phyloP scores from a whole-genome alignment of 2,329 filamentous ascomycete species.

The Ophiocordyceps sinensis region DNA sequence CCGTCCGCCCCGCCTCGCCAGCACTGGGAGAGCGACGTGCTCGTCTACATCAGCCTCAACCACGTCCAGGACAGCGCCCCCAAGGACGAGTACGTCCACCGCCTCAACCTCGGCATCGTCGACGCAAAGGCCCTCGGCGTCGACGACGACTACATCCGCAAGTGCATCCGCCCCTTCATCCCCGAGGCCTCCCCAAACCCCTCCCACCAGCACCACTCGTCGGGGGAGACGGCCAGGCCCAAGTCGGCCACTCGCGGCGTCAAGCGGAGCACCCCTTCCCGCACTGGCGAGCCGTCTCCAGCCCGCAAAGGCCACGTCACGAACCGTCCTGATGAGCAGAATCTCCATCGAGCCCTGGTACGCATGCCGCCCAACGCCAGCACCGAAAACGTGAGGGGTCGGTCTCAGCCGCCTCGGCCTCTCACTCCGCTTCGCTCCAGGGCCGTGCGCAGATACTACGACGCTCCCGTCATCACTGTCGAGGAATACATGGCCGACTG shows the following conservation, averaged over 20 bases:
- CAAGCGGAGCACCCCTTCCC: constrained; percentile 4
- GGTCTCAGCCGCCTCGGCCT: not conserved
- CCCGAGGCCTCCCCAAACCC: constrained; percentile 8
- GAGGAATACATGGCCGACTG: constrained; percentile 8
- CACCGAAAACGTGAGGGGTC: not conserved
- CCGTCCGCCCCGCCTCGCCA: constrained; percentile 4
- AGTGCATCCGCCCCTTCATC: constrained; percentile 21
- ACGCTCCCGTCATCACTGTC: constrained; percentile 15
- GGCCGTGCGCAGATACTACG: constrained; percentile 9
- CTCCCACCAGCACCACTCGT: not conserved
- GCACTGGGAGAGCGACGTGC: constrained; percentile 15
- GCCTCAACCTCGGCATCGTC: constrained; percentile 22
- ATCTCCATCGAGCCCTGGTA: constrained; percentile 3
- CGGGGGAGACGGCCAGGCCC: not conserved
- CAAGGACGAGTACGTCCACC: constrained; percentile 23
- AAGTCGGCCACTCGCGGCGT: constrained; percentile 2
- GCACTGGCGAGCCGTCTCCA: constrained; percentile 11
- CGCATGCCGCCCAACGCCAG: constrained; percentile 1
- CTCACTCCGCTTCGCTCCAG: constrained; percentile 10
- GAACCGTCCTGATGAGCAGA: constrained; percentile 5
- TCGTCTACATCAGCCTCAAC: constrained; percentile 24
- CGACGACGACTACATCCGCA: constrained; percentile 19
- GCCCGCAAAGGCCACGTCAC: constrained; percentile 8
- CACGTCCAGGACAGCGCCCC: constrained; percentile 19
- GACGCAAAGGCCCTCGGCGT: constrained; percentile 22